phyloP scores from a whole-genome alignment of 2,329 filamentous ascomycete genomes.

The Talaromyces verruculosus region DNA sequence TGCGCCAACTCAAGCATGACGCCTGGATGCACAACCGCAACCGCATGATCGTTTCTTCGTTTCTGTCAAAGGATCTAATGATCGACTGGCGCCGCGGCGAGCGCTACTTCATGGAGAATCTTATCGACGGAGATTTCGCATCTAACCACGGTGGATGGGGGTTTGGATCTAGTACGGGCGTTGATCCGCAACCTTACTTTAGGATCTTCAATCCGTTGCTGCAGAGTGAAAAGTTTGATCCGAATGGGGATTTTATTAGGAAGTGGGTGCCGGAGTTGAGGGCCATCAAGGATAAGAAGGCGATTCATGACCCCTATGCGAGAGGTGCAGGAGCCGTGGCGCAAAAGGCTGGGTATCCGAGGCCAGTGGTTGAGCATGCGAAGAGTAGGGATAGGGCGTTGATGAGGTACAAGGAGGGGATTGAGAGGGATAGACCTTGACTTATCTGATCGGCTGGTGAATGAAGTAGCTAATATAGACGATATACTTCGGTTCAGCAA shows the following conservation, averaged over 20 bases:
- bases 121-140: conserved; percentile 77
- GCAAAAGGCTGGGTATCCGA: conserved; percentile 69
- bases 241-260: conserved; percentile 74
- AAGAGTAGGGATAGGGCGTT: conserved; percentile 66
- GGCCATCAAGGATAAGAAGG: conserved; percentile 59
- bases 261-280: conserved; percentile 77
- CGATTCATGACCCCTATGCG: conserved; percentile 78
- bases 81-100: conserved; percentile 84
- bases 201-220: conserved; percentile 82
- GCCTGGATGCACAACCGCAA: conserved; percentile 84
- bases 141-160: conserved; percentile 74
- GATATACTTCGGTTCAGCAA: too few species aligned
- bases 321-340: conserved; percentile 61
- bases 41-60: conserved; percentile 80
- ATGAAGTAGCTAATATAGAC: too few species aligned
- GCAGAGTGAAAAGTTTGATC: conserved; percentile 85
- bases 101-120: conserved; percentile 75
- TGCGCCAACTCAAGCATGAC: conserved; percentile 69
- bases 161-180: conserved; percentile 66
- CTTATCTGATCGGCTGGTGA: neutral
- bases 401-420: conserved; percentile 61
- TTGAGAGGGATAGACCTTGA: conserved; percentile 14
- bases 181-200: conserved; percentile 88
- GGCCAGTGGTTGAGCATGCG: conserved; percentile 73
- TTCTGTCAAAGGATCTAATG: conserved; percentile 75